These are phyloP conservation scores for Ogataea populi-albae DNA, from an alignment of 805 yeast species.

Conservation along the genomic window DNA sequence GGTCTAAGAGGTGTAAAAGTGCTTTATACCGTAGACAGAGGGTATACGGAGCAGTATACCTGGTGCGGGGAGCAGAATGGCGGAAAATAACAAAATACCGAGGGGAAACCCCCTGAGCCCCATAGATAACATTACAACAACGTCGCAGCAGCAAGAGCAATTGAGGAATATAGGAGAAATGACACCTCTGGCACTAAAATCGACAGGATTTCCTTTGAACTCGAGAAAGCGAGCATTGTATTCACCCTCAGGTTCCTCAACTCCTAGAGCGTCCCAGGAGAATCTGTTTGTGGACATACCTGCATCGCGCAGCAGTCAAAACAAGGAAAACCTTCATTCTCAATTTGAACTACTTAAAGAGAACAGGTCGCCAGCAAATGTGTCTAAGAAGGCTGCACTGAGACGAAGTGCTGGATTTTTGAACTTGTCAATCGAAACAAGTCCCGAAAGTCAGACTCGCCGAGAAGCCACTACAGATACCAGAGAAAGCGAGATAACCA, in stretches of 20 bases:
- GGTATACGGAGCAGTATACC: background rate
- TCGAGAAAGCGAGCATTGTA: conserved; percentile 27
- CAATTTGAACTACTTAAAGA: too few species aligned
- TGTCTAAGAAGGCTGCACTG: conserved; percentile 31
- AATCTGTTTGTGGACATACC: conserved; percentile 6
- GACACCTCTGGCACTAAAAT: conserved; percentile 24
- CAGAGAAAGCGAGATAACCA: conserved; percentile 27
- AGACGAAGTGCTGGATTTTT: conserved; percentile 54
- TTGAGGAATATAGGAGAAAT: conserved; percentile 14
- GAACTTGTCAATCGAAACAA: conserved; percentile 46
- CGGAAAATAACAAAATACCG: conserved; percentile 4
- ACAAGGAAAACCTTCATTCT: too few species aligned
- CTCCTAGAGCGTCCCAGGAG: conserved; percentile 21
- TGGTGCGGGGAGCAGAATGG: conserved; percentile 1
- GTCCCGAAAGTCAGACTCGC: conserved; percentile 16
- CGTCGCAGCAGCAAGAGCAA: conserved; percentile 8
- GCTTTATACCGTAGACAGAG: background rate
- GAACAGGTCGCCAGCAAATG: conserved; percentile 13
- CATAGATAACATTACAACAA: conserved; percentile 4
- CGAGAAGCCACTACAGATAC: conserved; percentile 7
- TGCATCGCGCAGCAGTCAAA: too few species aligned
- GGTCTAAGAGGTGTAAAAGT: background rate
- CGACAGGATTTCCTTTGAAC: conserved; percentile 29
- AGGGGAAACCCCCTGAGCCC: conserved; percentile 6
- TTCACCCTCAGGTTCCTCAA: conserved; percentile 26